A percentile compares a stretch with the other conserved stretches of the same genome.
Conservation (phyloP, 2,329 filamentous ascomycete species). For the Hymenoscyphus salicellus region DNA sequence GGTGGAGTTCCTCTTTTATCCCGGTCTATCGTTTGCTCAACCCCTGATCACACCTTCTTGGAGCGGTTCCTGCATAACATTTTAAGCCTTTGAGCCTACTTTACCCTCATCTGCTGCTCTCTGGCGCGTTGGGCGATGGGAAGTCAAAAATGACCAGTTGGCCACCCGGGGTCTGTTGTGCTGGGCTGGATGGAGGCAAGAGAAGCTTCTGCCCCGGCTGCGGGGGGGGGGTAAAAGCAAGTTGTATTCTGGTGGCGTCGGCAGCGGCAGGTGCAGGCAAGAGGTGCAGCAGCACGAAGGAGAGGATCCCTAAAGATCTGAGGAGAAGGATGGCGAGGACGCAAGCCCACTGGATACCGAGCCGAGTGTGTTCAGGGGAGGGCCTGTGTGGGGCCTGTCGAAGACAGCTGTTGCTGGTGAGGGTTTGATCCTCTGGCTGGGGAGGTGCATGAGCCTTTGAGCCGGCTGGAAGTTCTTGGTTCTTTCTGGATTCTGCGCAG, state of each 20-base stretch:
- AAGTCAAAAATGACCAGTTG: background rate
- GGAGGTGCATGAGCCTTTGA: background rate
- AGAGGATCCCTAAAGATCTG: background rate
- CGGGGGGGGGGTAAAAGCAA: background rate
- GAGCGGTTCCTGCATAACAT: constrained; percentile 19
- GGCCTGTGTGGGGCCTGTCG: background rate
- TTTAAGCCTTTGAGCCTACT: constrained; percentile 12
- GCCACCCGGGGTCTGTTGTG: background rate
- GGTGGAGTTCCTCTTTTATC: background rate
- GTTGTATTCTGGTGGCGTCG: constrained; percentile 3
- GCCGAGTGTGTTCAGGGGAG: constrained; percentile 1
- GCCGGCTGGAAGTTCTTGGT: background rate
- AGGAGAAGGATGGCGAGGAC: constrained; percentile 1
- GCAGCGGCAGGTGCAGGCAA: constrained; percentile 5
- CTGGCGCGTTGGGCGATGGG: background rate
- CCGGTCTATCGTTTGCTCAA: constrained; percentile 8
- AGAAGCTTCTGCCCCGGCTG: background rate
- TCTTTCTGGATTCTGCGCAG: constrained; percentile 2
- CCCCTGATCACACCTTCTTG: constrained; percentile 16
- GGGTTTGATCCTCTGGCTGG: background rate
- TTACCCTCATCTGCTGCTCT: background rate
- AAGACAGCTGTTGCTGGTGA: no score
- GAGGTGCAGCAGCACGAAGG: background rate
- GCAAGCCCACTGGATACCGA: constrained; percentile 11
- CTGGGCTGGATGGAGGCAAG: background rate